Evolutionary conservation across 1,284 basidiomycete genomes (phyloP).

Genomic region (Caloboletus firmus): DNA sequence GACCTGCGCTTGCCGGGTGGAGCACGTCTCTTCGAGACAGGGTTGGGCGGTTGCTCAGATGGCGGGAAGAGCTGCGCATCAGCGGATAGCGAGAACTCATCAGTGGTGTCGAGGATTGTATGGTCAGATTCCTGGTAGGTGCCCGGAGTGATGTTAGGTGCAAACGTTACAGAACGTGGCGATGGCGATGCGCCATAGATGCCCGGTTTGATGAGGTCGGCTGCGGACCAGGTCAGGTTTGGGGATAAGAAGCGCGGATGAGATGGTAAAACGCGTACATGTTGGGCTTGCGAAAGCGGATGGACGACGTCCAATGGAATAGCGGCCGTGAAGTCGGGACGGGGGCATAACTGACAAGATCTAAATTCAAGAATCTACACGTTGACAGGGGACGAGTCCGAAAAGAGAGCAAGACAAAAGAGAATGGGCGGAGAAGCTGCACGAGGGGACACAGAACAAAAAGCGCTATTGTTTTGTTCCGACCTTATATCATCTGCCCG

Average conservation of each 20-base stretch:
- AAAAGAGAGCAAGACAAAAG: too few species aligned
- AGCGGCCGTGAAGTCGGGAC: too few species aligned
- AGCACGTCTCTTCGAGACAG: conserved; percentile 43
- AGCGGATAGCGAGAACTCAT: conserved; percentile 24
- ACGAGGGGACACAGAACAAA: too few species aligned
- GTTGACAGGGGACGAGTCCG: too few species aligned
- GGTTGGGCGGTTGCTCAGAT: conserved; percentile 38
- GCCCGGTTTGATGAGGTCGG: conserved; percentile 54
- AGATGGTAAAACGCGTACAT: conserved; percentile 3
- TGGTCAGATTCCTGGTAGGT: conserved; percentile 55
- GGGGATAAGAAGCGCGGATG: accelerated
- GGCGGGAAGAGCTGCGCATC: conserved; percentile 47
- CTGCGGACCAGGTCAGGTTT: conserved; percentile 2
- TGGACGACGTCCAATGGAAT: not conserved
- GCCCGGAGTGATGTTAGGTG: conserved; percentile 68
- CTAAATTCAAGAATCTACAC: too few species aligned
- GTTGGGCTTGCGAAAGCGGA: conserved; percentile 13
- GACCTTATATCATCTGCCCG: too few species aligned
- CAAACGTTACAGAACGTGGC: conserved; percentile 61
- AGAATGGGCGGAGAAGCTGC: too few species aligned
- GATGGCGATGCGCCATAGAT: conserved; percentile 50
- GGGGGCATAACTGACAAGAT: too few species aligned
- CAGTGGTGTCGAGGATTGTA: conserved; percentile 31
- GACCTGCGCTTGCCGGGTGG: conserved; percentile 60
- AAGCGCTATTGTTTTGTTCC: too few species aligned